Evolutionary conservation across 305 asterid genomes (phyloP), one percentile per base, ranked within the genome.

Genomic region (Rubia balearica): DNA sequence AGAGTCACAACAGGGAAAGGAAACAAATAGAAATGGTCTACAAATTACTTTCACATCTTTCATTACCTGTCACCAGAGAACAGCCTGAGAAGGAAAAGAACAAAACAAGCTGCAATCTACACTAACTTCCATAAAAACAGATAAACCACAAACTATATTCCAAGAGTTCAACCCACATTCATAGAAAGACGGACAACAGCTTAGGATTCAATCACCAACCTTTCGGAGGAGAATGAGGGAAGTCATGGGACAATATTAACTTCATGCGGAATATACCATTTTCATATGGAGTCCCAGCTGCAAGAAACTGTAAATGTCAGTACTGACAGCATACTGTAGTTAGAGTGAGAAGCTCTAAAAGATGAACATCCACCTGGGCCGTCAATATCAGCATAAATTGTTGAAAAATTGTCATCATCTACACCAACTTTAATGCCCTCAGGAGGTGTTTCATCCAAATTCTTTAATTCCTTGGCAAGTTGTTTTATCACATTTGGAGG

Each of bases 221-320:
- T 93, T 87, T 91, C 2, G 97, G 97, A 49, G 98, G 96, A 64
- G 93, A 83, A 21, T 91, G 91, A 17, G 98, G 98, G 78, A 94
- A 94, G 83, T 94, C 98, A 75, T 80, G 87, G 68, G 96, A 89
- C 75, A 93, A 68, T 73, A 86, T 88, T 88, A 91, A 77, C 89
- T 88, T 94, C 98, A 89, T 94, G 68, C 92, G 96, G 63, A 94
- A 94, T 69, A 85, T 75, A 4, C 98, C 98, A 69, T 91, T 89
- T 75, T 93, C 97, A 64, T 91, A 93, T 3, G 98, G 98, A 40
- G 98, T 93, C 71, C 97, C 97, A 81, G 95, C 98, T 93, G 98
- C 84, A 81, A 36, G 70, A 53, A 57, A 33, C 68, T 16, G 61
- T 42, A 66, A 68, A 65, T 43, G 69, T 65, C 65, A 74, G 81